Base-by-base conservation (phyloP, 805 yeast genomes). In the Lipomyces yamadae region DNA sequence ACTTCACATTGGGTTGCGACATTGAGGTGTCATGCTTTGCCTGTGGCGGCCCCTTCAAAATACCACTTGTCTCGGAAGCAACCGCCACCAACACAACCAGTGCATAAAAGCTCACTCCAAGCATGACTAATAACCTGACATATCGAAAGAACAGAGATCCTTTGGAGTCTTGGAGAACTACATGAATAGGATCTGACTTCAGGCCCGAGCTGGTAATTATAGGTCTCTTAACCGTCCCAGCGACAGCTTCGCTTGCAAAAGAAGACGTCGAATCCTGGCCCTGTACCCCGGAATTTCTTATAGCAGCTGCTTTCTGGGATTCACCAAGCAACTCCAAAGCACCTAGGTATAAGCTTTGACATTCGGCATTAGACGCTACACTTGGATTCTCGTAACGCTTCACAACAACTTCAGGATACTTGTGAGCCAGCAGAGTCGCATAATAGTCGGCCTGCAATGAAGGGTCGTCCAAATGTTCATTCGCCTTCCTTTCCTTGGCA, bases 401-500 rank as follows among this genome's bases (percentile, higher is more conserved):
- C n/a, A 94, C 92, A 5, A 95, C 97, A 63, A 94, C 88, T 74
- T 92, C 97, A n/a, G 99, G 98, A 76, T 92, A 95, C 78, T 91
- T 90, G 63, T 94, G 84, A 65, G 85, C 85, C 70, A 95, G 78
- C 58, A 95, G 81, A 13, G 86, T 82, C 10, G 85, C 84, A 80
- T 95, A 95, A 74, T 95, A 94, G 64, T 86, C 88, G 1, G 96
- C 93, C 79, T 95, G 99, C 4, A 85, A 81, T 3, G 76, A 79
- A 1, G 98, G 84, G 77, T 91, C 89, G 58, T 81, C 78, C 57
- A 91, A 78, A 64, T 90, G 88, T 67, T 84, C 80, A 78, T 95
- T 95, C 54, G 99, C 99, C n/a, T 83, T 81, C 76, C 89, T 92
- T 78, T 95, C 99, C 75, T 87, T 84, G 4, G 81, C 77, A 4